phyloP scores from a whole-genome alignment of 164 flowering plant genomes.

The Umbellularia californica region DNA sequence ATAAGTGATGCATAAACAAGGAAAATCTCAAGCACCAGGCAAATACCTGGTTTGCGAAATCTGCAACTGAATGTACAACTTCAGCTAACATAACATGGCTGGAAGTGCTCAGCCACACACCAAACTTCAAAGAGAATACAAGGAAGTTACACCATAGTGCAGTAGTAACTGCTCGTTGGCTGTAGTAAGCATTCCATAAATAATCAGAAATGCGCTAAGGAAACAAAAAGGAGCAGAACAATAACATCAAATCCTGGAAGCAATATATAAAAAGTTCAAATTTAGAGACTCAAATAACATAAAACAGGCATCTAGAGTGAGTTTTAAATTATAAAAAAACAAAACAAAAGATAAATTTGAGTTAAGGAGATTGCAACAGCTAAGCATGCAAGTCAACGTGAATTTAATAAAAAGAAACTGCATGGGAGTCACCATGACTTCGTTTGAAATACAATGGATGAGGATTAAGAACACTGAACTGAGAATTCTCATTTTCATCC shows the following conservation, averaged over 20 bases:
- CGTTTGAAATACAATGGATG: too few relatives aligned
- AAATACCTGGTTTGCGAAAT: conserved; percentile 90
- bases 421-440: too few relatives aligned
- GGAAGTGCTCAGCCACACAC: conserved; percentile 78
- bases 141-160: conserved; percentile 96
- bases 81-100: conserved; percentile 99
- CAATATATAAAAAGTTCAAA: not conserved
- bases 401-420: too few relatives aligned
- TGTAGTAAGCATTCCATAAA: conserved; percentile 21
- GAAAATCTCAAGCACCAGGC: not conserved
- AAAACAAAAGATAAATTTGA: too few relatives aligned
- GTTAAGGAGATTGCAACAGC: not conserved
- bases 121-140: conserved; percentile 94
- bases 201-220: not conserved
- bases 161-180: conserved; percentile 92
- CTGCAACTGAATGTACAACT: conserved; percentile 91
- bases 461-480: too few relatives aligned
- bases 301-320: not conserved
- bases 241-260: not conserved
- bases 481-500: too few relatives aligned
- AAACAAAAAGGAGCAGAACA: not conserved
- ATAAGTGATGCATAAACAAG: not conserved
- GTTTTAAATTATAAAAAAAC: not conserved
- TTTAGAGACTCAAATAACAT: not conserved
- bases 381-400: too few relatives aligned